Evolutionary conservation across 1,284 basidiomycete species (phyloP).

Genomic region (Ganoderma sp.): DNA sequence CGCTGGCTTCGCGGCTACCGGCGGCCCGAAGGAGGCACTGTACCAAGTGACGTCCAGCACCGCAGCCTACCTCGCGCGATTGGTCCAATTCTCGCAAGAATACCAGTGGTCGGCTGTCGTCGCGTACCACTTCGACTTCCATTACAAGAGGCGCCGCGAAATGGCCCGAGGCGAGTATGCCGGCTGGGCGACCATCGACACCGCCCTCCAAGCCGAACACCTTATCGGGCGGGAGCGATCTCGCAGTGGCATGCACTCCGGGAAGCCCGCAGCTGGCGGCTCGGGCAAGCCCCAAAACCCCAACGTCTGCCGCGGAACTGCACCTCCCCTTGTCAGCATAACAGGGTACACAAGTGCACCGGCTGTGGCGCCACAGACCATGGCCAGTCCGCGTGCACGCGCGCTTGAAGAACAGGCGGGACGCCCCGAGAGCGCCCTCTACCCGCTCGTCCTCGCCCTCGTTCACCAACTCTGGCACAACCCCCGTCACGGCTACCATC

Average conservation of each 20-base stretch:
- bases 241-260: too few relatives aligned
- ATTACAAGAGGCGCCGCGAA: constrained; percentile 14
- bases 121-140: constrained; percentile 20
- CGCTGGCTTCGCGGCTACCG: constrained; percentile 6
- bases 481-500: background rate
- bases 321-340: constrained; percentile 2
- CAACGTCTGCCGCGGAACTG: constrained; percentile 13
- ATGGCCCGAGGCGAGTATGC: constrained; percentile 21
- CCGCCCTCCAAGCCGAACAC: constrained; percentile 8
- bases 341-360: constrained; percentile 2
- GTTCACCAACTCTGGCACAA: too few relatives aligned
- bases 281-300: background rate
- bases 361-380: constrained; percentile 10
- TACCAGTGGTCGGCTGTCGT: constrained; percentile 21
- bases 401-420: constrained; percentile 6
- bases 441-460: constrained; percentile 1
- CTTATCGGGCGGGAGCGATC: constrained; percentile 9
- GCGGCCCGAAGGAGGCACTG: background rate
- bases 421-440: background rate
- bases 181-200: constrained; percentile 15
- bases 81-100: constrained; percentile 10
- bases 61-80: constrained; percentile 8
- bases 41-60: constrained; percentile 2
- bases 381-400: constrained; percentile 2
- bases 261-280: too few relatives aligned